phyloP scores from a whole-genome alignment of 2,329 filamentous ascomycete species.

The Talaromyces sp. region DNA sequence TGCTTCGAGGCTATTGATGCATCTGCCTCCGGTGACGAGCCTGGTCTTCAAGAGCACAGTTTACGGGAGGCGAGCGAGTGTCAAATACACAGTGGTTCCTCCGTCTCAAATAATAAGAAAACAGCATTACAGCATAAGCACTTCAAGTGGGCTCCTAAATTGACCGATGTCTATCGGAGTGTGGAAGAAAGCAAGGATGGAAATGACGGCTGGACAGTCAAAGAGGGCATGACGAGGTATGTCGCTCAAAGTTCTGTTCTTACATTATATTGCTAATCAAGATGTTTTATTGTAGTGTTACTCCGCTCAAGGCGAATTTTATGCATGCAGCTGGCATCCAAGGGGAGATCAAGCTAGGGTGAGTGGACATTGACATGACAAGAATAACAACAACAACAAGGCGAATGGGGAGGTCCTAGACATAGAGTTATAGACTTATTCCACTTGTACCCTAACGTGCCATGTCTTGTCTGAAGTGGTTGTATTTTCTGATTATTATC shows the following conservation, averaged over 20 bases:
- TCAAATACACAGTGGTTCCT: slow-evolving; percentile 23
- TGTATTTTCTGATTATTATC: slow-evolving; percentile 16
- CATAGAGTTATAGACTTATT: slow-evolving; percentile 9
- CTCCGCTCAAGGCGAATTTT: slow-evolving; percentile 87
- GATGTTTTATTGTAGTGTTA: slow-evolving; percentile 57
- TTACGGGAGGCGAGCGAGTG: slow-evolving; percentile 62
- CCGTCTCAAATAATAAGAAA: slow-evolving; percentile 25
- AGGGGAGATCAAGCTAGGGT: slow-evolving; percentile 70
- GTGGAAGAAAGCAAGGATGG: slow-evolving; percentile 74
- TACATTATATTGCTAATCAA: slow-evolving; percentile 8
- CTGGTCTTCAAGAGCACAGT: slow-evolving; percentile 64
- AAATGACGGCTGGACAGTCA: slow-evolving; percentile 90
- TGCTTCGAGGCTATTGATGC: slow-evolving; percentile 78
- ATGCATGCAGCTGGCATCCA: slow-evolving; percentile 66
- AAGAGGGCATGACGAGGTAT: slow-evolving; percentile 79
- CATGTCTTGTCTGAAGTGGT: slow-evolving; percentile 3
- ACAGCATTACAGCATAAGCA: slow-evolving; percentile 68
- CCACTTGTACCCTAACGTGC: background rate
- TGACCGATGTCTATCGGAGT: slow-evolving; percentile 79
- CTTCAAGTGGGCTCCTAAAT: slow-evolving; percentile 90
- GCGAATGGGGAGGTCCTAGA: slow-evolving; percentile 16
- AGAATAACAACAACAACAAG: slow-evolving; percentile 11
- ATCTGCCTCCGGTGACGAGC: slow-evolving; percentile 53
- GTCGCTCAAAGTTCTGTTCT: background rate
- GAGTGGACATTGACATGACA: slow-evolving; percentile 48